A percentile compares a stretch with the other conserved stretches of the same genome.
These are phyloP conservation scores for Takashimella koratensis DNA, from an alignment of 1,284 basidiomycete species.

Conservation along the genomic window DNA sequence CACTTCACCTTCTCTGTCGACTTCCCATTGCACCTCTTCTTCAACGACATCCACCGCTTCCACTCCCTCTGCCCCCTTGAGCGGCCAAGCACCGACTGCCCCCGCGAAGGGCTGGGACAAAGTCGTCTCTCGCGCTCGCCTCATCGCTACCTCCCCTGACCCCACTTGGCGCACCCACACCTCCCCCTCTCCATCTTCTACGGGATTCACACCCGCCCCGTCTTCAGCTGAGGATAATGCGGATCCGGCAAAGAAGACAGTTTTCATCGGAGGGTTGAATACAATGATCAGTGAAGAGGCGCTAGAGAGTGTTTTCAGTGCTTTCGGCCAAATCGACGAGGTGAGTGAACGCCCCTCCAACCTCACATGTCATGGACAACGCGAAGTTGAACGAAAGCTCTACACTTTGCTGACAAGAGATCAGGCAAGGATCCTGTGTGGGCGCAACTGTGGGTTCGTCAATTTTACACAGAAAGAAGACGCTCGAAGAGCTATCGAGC, in stretches of 20 bases:
- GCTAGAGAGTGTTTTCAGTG: not conserved
- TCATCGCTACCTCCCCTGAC: not conserved
- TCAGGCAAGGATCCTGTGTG: not conserved
- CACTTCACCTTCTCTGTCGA: not conserved
- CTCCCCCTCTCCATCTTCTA: not conserved
- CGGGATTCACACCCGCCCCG: not conserved
- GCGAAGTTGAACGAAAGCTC: no score
- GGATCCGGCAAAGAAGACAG: not conserved
- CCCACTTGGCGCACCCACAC: not conserved
- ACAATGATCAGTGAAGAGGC: not conserved
- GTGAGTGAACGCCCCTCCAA: no score
- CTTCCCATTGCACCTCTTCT: no score
- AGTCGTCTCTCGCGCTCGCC: not conserved
- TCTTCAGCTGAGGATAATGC: not conserved
- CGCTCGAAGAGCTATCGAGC: not conserved
- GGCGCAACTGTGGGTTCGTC: not conserved
- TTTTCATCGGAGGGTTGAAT: not conserved
- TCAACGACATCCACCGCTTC: not conserved
- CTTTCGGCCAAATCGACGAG: not conserved
- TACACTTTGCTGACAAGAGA: no score
- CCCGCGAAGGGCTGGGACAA: not conserved
- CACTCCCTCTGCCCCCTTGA: not conserved
- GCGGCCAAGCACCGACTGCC: not conserved
- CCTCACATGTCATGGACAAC: not conserved
- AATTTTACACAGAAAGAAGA: not conserved